Evolutionary conservation across 2,329 filamentous ascomycete genomes (phyloP).

Genomic region (Tolypocladium endophyticum): DNA sequence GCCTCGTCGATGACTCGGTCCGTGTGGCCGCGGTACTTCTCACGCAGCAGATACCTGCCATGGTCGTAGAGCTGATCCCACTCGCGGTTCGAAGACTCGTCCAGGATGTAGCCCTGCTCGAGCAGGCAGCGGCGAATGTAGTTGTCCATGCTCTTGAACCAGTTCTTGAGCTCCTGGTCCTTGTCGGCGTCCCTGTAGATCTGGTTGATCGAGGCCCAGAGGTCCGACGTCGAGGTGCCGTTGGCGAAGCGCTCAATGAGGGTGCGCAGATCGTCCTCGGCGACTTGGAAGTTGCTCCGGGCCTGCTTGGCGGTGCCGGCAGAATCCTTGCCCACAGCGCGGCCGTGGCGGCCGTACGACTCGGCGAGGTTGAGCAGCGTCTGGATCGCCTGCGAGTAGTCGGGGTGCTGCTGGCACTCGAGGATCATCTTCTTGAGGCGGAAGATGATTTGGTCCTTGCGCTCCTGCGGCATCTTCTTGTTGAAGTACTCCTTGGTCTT

Average conservation of each 20-base stretch:
- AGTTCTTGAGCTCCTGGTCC: slow-evolving; percentile 76
- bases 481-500: slow-evolving; percentile 64
- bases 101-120: slow-evolving; percentile 83
- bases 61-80: slow-evolving; percentile 81
- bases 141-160: slow-evolving; percentile 71
- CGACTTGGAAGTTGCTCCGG: slow-evolving; percentile 54
- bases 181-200: slow-evolving; percentile 81
- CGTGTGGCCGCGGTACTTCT: slow-evolving; percentile 79
- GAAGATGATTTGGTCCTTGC: slow-evolving; percentile 84
- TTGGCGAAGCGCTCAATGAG: slow-evolving; percentile 95
- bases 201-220: slow-evolving; percentile 74
- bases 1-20: slow-evolving; percentile 80
- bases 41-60: slow-evolving; percentile 75
- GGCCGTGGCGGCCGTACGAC: slow-evolving; percentile 69
- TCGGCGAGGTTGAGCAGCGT: slow-evolving; percentile 78
- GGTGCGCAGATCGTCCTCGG: slow-evolving; percentile 67
- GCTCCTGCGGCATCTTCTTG: slow-evolving; percentile 83
- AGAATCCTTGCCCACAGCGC: slow-evolving; percentile 51
- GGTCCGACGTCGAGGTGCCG: slow-evolving; percentile 75
- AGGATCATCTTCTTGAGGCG: slow-evolving; percentile 95
- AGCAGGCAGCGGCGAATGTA: slow-evolving; percentile 78
- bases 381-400: slow-evolving; percentile 86
- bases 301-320: slow-evolving; percentile 63
- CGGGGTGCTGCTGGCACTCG: slow-evolving; percentile 89
- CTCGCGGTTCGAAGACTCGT: slow-evolving; percentile 66